A percentile compares a stretch with the other conserved stretches of the same genome.
These are phyloP conservation scores for Aspergillus funiculosus DNA, from an alignment of 495 filamentous ascomycete species.

Conservation along the genomic window DNA sequence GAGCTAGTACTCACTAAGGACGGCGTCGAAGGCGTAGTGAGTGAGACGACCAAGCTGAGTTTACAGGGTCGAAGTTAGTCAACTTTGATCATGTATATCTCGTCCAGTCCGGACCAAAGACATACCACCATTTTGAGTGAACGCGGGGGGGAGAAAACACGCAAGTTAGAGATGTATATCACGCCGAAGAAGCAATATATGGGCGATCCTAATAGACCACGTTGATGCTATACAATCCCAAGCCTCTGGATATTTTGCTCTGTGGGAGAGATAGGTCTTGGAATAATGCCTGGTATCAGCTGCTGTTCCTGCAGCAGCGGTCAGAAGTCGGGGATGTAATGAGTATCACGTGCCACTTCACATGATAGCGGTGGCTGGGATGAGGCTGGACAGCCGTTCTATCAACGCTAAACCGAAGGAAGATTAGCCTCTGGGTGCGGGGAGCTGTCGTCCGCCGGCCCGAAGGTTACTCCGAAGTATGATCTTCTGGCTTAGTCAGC, in stretches of 20 bases:
- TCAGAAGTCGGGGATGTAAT: constrained; percentile 3
- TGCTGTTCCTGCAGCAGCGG: not conserved
- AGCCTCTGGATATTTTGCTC: not conserved
- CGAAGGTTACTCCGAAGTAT: constrained; percentile 4
- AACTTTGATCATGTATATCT: too few relatives aligned
- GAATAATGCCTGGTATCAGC: not conserved
- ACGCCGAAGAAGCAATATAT: constrained; percentile 10
- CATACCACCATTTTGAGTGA: constrained; percentile 5
- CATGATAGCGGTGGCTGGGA: constrained; percentile 8
- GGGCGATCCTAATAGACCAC: too few relatives aligned
- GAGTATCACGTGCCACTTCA: constrained; percentile 9
- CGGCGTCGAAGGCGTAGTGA: constrained; percentile 95
- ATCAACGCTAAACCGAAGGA: not conserved
- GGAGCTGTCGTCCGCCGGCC: not conserved
- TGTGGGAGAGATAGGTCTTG: constrained; percentile 2
- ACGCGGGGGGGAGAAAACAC: not conserved
- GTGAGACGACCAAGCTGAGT: constrained; percentile 81
- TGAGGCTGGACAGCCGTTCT: not conserved
- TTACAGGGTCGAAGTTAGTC: constrained; percentile 7
- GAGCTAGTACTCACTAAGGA: constrained; percentile 60
- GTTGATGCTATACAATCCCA: not conserved
- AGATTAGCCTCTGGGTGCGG: too few relatives aligned
- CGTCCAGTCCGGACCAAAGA: not conserved
- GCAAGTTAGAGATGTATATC: not conserved
- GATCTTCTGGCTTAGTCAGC: too few relatives aligned